phyloP scores from a whole-genome alignment of 768 basidiomycete genomes.

The Mrakia frigida region DNA sequence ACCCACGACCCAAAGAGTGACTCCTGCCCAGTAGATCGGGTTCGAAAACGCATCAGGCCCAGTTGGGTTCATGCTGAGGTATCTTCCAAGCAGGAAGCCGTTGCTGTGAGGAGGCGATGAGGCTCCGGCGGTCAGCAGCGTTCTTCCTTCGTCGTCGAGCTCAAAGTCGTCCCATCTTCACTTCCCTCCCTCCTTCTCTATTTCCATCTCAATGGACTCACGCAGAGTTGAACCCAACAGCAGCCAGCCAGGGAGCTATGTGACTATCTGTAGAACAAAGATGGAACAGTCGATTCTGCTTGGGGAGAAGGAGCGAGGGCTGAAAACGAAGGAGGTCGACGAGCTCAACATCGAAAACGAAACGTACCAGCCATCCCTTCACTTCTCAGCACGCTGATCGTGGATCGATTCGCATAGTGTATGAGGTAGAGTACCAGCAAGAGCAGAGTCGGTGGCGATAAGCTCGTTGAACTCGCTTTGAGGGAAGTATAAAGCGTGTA shows the following conservation, averaged over 20 bases:
- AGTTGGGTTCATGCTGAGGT: slow-evolving; percentile 6
- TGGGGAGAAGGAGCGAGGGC: too few species aligned
- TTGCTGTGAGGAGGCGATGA: neutral
- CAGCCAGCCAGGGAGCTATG: neutral
- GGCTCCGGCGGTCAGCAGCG: neutral
- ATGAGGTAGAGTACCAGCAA: neutral
- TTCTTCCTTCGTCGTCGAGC: neutral
- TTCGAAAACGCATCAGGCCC: neutral
- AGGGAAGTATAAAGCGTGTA: neutral
- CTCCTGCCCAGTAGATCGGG: slow-evolving; percentile 6
- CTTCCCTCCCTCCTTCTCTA: neutral
- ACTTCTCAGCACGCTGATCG: slow-evolving; percentile 4
- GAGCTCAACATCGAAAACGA: neutral
- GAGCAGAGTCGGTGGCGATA: neutral
- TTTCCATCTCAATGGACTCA: neutral
- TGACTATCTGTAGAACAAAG: neutral
- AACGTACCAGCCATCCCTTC: slow-evolving; percentile 11
- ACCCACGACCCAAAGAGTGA: neutral
- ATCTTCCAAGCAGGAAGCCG: neutral
- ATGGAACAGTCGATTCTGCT: neutral
- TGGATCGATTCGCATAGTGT: slow-evolving; percentile 7
- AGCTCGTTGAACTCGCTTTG: too few species aligned
- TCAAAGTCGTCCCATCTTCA: neutral
- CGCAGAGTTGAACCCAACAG: neutral
- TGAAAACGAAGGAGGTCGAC: too few species aligned